phyloP scores from a whole-genome alignment of 202 grass and related monocot species.

The Brachypodium distachyon region DNA sequence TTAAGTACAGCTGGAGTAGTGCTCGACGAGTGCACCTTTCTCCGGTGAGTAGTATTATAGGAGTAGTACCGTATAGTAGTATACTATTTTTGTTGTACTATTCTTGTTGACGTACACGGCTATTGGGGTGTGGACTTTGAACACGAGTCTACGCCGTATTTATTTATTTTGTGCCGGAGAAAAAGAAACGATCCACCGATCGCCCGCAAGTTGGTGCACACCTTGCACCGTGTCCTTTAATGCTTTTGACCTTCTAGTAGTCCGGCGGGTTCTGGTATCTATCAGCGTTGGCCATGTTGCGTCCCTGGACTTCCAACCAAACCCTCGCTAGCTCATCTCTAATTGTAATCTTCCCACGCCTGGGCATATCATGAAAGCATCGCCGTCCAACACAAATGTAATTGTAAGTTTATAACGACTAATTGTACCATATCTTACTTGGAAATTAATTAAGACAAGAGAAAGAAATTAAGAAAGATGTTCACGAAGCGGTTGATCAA shows the following conservation, averaged over 20 bases:
- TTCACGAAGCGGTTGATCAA: background rate
- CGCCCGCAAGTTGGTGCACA: slow-evolving; percentile 24
- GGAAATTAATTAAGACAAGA: background rate
- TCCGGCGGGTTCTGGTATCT: slow-evolving; percentile 23
- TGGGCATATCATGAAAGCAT: background rate
- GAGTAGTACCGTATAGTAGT: no score
- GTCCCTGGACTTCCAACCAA: slow-evolving; percentile 29
- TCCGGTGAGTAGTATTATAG: background rate
- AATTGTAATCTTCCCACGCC: background rate
- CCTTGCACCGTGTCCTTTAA: slow-evolving; percentile 31
- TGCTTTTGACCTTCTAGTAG: slow-evolving; percentile 52
- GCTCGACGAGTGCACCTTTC: background rate
- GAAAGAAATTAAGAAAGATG: background rate
- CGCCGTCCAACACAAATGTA: background rate
- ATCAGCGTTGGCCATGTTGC: slow-evolving; percentile 29
- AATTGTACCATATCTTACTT: no score
- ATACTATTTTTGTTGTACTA: background rate
- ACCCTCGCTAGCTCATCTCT: background rate
- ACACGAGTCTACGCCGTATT: slow-evolving; percentile 21
- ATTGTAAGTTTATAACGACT: no score
- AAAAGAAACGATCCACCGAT: slow-evolving; percentile 1
- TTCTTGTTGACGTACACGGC: background rate
- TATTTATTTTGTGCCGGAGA: background rate
- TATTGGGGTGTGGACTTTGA: slow-evolving; percentile 28
- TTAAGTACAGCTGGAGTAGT: background rate